A percentile compares a stretch with the other conserved stretches of the same genome.
phyloP scores from a whole-genome alignment of 805 yeast species.

The Candida ipomoeae region DNA sequence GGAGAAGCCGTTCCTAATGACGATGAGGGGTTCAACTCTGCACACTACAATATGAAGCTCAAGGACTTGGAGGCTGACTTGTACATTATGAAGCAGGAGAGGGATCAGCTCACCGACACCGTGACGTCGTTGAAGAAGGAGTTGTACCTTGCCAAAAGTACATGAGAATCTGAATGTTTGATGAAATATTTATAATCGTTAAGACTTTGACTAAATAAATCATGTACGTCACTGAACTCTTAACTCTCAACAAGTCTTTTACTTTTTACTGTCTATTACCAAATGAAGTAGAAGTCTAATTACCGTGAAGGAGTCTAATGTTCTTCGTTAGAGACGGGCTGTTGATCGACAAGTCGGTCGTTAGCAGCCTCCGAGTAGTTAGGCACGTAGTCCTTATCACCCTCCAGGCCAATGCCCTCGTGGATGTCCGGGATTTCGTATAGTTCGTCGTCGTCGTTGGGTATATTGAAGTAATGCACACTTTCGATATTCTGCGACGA shows the following conservation, averaged over 20 bases:
- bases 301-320: background rate
- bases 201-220: too few species aligned
- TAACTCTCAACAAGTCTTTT: too few species aligned
- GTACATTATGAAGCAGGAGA: conserved; percentile 74
- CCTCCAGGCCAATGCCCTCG: conserved; percentile 19
- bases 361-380: conserved; percentile 27
- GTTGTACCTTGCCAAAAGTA: conserved; percentile 28
- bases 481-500: conserved; percentile 2
- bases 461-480: conserved; percentile 6
- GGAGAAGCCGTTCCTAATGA: conserved; percentile 4
- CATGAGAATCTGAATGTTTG: background rate
- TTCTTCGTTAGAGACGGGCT: background rate
- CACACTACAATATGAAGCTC: conserved; percentile 70
- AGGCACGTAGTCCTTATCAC: conserved; percentile 31
- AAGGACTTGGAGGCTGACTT: conserved; percentile 83
- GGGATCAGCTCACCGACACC: conserved; percentile 70
- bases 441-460: conserved; percentile 17
- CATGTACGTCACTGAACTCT: too few species aligned
- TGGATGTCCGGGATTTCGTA: conserved; percentile 14
- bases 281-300: too few species aligned
- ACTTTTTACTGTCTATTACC: too few species aligned
- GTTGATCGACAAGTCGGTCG: conserved; percentile 21
- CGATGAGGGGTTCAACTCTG: conserved; percentile 32
- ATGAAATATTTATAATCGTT: background rate
- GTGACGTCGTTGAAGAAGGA: conserved; percentile 57